Conservation (phyloP, 257 asterid genomes). For the Jacaranda copaia region DNA sequence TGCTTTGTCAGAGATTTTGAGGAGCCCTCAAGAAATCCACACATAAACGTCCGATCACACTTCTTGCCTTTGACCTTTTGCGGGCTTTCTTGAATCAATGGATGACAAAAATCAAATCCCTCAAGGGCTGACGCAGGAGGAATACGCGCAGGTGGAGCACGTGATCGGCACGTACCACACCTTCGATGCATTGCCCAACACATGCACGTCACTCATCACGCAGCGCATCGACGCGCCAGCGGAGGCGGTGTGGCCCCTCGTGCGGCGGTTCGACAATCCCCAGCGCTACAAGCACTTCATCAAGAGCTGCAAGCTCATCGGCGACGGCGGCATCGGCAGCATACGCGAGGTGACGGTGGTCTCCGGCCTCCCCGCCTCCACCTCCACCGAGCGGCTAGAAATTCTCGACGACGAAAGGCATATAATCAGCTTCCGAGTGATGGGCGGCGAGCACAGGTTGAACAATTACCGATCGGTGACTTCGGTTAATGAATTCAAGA, state of each 20-base stretch:
- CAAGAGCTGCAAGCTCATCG: constrained; percentile 75
- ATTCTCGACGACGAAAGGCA: constrained; percentile 75
- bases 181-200: constrained; percentile 65
- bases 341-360: constrained; percentile 85
- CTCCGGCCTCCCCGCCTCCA: constrained; percentile 91
- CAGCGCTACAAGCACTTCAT: constrained; percentile 92
- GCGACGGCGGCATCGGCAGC: constrained; percentile 89
- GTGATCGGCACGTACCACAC: constrained; percentile 66
- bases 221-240: constrained; percentile 84
- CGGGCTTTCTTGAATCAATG: constrained; percentile 29
- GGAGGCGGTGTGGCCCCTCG: constrained; percentile 73
- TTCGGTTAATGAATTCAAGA: constrained; percentile 64
- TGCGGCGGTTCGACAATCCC: constrained; percentile 84
- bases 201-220: constrained; percentile 73
- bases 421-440: constrained; percentile 77
- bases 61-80: background rate
- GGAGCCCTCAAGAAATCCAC: background rate
- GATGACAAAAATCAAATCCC: constrained; percentile 47
- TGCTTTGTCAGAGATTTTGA: background rate
- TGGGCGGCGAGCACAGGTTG: constrained; percentile 90
- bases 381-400: constrained; percentile 90
- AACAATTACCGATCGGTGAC: constrained; percentile 82
- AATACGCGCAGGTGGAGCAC: constrained; percentile 54
- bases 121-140: constrained; percentile 60
- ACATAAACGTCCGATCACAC: background rate